Base-by-base conservation (phyloP, 2,329 filamentous ascomycete species). In the Fusarium scirpi region DNA sequence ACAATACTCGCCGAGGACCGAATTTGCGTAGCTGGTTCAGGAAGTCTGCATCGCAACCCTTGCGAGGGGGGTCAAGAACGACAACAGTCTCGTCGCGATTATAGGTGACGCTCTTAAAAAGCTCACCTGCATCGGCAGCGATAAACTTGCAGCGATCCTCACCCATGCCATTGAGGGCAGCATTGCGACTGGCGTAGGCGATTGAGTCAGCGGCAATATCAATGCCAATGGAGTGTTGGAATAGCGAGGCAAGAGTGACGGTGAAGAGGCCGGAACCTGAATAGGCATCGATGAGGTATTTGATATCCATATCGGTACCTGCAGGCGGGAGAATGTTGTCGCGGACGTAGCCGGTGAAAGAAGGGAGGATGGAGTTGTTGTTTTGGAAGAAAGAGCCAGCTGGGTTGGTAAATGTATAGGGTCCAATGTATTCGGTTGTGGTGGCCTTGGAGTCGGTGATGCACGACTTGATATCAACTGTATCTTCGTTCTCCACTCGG, bases 351-450 rank as follows among this genome's bases (percentile, higher is more conserved):
- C 89, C 86, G 16, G 94, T 97, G 81, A 98, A 97, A 18, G 85
- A 82, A 30, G 93, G 90, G 25, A 99, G 90, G 81, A 99, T 98
- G 58, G 94, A 97, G 85, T 98, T 98, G 87, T 99, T 99, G 86
- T 99, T 99, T 79, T 99, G 96, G 88, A 99, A 99, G 84, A 99
- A 99, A 55, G 93, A 90, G 64, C 94, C 94, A 13, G 96, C 96
- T 5, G 92, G 93, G 83, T 97, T 98, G 79, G 91, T 91, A 83
- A 99, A 97, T 77, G 90, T 85, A 83, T 92, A 96, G 79, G 90
- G 83, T 77, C 91, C 93, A 68, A 99, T 88, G 81, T 97, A 98
- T 80, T 99, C 96, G 30, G 92, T 94, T 6, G 92, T 91, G 53
- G 87, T 92, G 70, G 88, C 91, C 71, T 95, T 97, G 79, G 90